Conservation (phyloP, 2,329 filamentous ascomycete species). For the Monilinia vaccinii-corymbosi region DNA sequence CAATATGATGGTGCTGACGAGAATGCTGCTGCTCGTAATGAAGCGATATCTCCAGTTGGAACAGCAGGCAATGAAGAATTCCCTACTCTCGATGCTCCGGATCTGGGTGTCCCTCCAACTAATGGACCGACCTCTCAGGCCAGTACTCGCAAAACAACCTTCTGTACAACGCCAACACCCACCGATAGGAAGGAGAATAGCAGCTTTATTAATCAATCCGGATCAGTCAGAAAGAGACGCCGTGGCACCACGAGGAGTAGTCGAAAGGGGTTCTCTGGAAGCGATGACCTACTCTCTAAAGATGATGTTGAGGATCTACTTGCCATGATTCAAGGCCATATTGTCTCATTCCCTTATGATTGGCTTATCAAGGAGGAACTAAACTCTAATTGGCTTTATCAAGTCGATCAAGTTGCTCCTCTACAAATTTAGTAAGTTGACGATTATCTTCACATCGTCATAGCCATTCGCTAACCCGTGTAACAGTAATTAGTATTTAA, state of each 20-base stretch:
- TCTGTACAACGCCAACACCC: constrained; percentile 34
- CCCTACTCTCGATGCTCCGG: constrained; percentile 35
- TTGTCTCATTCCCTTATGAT: constrained; percentile 92
- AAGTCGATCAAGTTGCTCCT: constrained; percentile 90
- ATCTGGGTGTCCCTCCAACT: constrained; percentile 9
- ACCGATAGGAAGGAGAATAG: constrained; percentile 14
- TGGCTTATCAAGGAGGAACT: constrained; percentile 89
- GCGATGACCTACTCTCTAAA: constrained; percentile 67
- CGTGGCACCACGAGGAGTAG: constrained; percentile 58
- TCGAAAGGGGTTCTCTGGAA: constrained; percentile 50
- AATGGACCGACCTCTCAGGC: constrained; percentile 27
- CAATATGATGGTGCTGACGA: constrained; percentile 22
- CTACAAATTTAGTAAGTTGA: constrained; percentile 86
- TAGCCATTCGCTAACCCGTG: constrained; percentile 79
- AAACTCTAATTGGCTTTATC: constrained; percentile 93
- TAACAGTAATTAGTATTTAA: constrained; percentile 8
- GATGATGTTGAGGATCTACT: constrained; percentile 76
- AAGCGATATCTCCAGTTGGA: constrained; percentile 36
- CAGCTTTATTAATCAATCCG: constrained; percentile 13
- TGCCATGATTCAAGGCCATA: constrained; percentile 71
- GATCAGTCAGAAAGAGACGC: constrained; percentile 52
- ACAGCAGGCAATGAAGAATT: constrained; percentile 38
- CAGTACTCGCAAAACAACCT: constrained; percentile 45
- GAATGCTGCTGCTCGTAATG: constrained; percentile 22
- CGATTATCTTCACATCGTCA: constrained; percentile 71